Percentiles rank a stretch among this genome's conserved stretches.
phyloP scores from a whole-genome alignment of 1,284 basidiomycete genomes.

The Puccinia novopanici region DNA sequence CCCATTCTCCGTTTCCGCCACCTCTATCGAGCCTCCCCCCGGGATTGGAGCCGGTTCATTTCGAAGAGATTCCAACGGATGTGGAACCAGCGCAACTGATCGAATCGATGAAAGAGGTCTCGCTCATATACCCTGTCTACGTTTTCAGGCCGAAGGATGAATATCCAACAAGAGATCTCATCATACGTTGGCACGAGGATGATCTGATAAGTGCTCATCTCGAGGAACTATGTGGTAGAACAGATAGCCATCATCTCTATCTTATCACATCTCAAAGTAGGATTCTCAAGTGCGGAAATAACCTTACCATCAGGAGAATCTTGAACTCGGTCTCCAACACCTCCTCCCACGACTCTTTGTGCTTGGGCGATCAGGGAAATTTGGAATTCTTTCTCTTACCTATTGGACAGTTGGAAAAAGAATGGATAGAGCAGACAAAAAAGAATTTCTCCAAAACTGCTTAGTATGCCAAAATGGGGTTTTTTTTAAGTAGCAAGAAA shows the following conservation, averaged over 20 bases:
- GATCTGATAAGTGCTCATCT: conserved; percentile 34
- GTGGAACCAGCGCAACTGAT: background rate
- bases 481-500: no score
- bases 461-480: background rate
- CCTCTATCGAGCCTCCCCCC: conserved; percentile 11
- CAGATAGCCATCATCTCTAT: conserved; percentile 34
- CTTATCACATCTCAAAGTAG: conserved; percentile 27
- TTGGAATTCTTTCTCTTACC: conserved; percentile 42
- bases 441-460: background rate
- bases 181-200: conserved; percentile 43
- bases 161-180: conserved; percentile 36
- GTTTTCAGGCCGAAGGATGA: conserved; percentile 34
- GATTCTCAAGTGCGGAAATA: conserved; percentile 45
- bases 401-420: conserved; percentile 31
- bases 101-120: background rate
- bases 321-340: conserved; percentile 11
- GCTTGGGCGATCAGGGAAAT: conserved; percentile 24
- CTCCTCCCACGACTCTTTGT: background rate
- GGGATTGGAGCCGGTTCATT: conserved; percentile 43
- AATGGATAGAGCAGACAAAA: conserved; percentile 47
- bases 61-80: conserved; percentile 15
- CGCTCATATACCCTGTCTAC: conserved; percentile 41
- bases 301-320: conserved; percentile 31
- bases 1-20: conserved; percentile 27
- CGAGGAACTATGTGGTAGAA: conserved; percentile 20